These are phyloP conservation scores for Lachnellula subtilissima DNA, from an alignment of 2,329 filamentous ascomycete species.

Conservation along the genomic window DNA sequence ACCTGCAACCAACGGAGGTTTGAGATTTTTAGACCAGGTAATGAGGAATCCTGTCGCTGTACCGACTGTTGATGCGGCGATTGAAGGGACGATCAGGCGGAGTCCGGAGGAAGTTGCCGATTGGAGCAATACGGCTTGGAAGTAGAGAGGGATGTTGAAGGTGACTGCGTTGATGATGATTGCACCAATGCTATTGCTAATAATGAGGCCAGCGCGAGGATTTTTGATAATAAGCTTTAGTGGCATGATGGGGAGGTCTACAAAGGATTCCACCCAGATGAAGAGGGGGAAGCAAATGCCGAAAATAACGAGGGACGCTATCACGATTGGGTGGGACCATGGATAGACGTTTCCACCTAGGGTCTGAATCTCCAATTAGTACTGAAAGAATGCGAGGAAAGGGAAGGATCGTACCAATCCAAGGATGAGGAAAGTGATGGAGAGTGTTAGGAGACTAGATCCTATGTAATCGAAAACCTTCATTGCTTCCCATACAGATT, in stretches of 20 bases:
- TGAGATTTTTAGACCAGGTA: slow-evolving; percentile 53
- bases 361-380: slow-evolving; percentile 37
- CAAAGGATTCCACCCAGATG: slow-evolving; percentile 47
- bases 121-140: slow-evolving; percentile 68
- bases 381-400: neutral
- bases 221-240: slow-evolving; percentile 45
- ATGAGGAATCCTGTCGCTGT: slow-evolving; percentile 59
- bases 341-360: slow-evolving; percentile 60
- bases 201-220: slow-evolving; percentile 54
- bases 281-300: slow-evolving; percentile 46
- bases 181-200: slow-evolving; percentile 49
- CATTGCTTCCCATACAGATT: slow-evolving; percentile 44
- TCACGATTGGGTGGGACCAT: slow-evolving; percentile 56
- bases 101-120: slow-evolving; percentile 68
- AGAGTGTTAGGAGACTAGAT: slow-evolving; percentile 47
- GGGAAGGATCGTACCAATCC: slow-evolving; percentile 42
- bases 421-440: slow-evolving; percentile 52
- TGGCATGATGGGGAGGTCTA: slow-evolving; percentile 55
- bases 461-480: slow-evolving; percentile 53
- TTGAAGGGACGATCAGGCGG: slow-evolving; percentile 59
- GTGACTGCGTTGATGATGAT: slow-evolving; percentile 51
- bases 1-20: slow-evolving; percentile 54
- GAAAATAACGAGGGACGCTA: slow-evolving; percentile 47
- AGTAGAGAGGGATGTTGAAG: slow-evolving; percentile 67
- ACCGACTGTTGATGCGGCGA: slow-evolving; percentile 51